Evolutionary conservation across 73 alveolate genomes (phyloP), one percentile per base, ranked within the genome.

Genomic region (Paramecium biaurelia): DNA sequence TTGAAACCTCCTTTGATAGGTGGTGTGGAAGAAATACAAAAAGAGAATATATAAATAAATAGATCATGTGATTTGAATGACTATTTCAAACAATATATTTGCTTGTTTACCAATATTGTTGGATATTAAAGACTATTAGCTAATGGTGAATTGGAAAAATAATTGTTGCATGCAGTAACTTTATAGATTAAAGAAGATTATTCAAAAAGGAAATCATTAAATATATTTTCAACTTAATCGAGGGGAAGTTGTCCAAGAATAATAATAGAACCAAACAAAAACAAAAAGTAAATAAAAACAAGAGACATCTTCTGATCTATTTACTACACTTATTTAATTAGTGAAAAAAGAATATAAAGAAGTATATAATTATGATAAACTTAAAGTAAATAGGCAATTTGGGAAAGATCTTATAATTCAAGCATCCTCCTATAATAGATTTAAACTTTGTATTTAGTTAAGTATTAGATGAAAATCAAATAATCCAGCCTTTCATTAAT

Each of bases 51-150:
- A 76, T n/a, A 26, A 7, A 1, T 15, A 1, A 76, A 76, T 76
- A 18, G 89, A 41, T 76, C 47, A 8, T 76, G 89, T 18, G 89
- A 76, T 76, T 15, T 41, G 38, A 76, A 76, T 76, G 89, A 76
- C 15, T 76, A 41, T 20, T 76, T 76, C 6, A 34, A 41, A 76
- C n/a, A 23, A 23, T 37, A 26, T 5, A 23, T 79, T 20, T 79
- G 90, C 12, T 45, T 79, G n/a, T 79, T 41, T 24, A 79, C 90
- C 7, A 79, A 79, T 79, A 79, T 79, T 1, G 26, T 24, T 35
- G 87, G 35, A 28, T 32, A 14, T 10, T 8, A 41, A 21, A 42
- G 72, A 79, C 8, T 72, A 42, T 37, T 72, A 23, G 15, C 7
- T 24, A 14, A 67, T 67, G 86, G 26, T 0, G 7, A 72, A 34